Conservation (phyloP, 2,329 filamentous ascomycete species). For the Pseudopyrenochaeta lycopersici region DNA sequence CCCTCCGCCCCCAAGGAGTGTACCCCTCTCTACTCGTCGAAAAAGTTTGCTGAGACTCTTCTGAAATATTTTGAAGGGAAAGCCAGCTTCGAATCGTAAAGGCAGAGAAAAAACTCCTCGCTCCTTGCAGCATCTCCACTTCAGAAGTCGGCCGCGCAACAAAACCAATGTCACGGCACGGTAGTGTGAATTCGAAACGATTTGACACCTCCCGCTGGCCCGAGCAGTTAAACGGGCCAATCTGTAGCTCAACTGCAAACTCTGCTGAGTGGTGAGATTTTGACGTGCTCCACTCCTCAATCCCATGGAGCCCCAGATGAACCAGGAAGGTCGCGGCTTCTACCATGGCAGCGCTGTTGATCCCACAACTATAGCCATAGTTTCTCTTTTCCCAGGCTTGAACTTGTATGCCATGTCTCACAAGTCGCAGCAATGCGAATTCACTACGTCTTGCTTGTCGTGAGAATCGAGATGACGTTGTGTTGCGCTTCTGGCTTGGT, state of each 20-base stretch:
- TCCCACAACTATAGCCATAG: conserved; percentile 2
- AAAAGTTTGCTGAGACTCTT: not conserved
- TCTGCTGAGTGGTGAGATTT: conserved; percentile 20
- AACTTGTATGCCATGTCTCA: not conserved
- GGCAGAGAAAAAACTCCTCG: not conserved
- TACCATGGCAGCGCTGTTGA: conserved; percentile 5
- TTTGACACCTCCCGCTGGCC: conserved; percentile 32
- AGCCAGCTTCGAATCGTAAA: not conserved
- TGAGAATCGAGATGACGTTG: conserved; percentile 15
- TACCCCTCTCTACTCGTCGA: not conserved
- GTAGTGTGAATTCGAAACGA: conserved; percentile 16
- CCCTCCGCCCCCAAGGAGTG: not conserved
- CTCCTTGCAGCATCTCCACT: not conserved
- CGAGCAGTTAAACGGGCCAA: conserved; percentile 26
- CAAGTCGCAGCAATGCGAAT: not conserved
- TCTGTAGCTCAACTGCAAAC: conserved; percentile 20
- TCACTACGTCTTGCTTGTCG: not conserved
- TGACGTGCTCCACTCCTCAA: conserved; percentile 11
- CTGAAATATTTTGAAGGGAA: not conserved
- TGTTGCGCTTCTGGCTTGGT: conserved; percentile 27
- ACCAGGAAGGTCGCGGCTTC: conserved; percentile 17
- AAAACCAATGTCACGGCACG: conserved; percentile 16
- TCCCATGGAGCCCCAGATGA: conserved; percentile 16
- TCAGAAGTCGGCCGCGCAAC: conserved; percentile 7
- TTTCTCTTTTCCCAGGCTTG: conserved; percentile 1